A percentile compares a stretch with the other conserved stretches of the same genome.
These are phyloP conservation scores for Coccomyxa subellipsoidea DNA, from an alignment of 163 green algal genomes.

Conservation along the genomic window DNA sequence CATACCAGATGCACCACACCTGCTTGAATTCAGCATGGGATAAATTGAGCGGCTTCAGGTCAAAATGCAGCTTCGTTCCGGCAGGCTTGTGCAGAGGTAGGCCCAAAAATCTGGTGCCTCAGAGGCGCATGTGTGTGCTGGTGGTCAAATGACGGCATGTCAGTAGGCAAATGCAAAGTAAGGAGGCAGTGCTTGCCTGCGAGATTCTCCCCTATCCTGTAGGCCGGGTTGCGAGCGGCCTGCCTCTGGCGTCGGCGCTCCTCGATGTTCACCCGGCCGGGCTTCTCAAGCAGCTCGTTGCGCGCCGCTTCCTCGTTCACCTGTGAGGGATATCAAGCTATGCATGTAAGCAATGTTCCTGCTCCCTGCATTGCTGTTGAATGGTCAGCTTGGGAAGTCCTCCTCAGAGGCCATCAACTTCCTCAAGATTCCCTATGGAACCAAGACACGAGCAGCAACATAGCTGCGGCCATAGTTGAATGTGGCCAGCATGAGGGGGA, in stretches of 20 bases:
- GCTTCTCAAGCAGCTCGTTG: constrained; percentile 10
- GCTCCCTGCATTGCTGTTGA: neutral
- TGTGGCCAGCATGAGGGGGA: too few relatives aligned
- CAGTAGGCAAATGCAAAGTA: neutral
- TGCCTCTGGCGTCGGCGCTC: neutral
- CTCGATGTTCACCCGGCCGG: neutral
- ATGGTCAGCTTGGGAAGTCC: neutral
- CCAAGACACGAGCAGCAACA: too few relatives aligned
- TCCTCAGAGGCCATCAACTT: neutral
- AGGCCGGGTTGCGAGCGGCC: neutral
- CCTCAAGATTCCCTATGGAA: too few relatives aligned
- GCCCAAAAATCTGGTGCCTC: too few relatives aligned
- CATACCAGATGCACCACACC: too few relatives aligned
- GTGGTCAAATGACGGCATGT: neutral
- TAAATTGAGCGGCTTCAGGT: too few relatives aligned
- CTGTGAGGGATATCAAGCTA: neutral
- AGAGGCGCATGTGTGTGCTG: neutral
- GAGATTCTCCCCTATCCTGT: constrained; percentile 14
- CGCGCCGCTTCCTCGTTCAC: constrained; percentile 8
- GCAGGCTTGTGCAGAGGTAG: too few relatives aligned
- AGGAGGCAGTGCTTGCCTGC: neutral
- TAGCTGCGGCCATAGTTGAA: too few relatives aligned
- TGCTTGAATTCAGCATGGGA: too few relatives aligned
- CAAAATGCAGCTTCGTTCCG: too few relatives aligned
- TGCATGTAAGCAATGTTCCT: neutral